Evolutionary conservation across 192 early-diverging fungal genomes (phyloP).

Genomic region (Coemansia sp.): DNA sequence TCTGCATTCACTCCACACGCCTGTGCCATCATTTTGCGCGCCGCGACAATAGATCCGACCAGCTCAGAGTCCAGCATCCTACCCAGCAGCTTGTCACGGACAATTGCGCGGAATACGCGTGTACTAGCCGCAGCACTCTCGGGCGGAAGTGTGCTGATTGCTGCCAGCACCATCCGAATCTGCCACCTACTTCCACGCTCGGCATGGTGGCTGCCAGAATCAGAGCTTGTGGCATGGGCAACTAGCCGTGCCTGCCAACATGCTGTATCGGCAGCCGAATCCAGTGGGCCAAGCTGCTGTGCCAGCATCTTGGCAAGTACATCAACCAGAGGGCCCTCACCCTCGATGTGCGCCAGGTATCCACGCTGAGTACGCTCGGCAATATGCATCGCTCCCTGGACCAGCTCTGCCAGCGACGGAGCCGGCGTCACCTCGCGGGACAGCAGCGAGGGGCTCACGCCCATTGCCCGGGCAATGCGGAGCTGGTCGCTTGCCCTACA

Average conservation of each 20-base stretch:
- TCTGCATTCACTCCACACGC: not conserved
- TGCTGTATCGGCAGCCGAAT: constrained; percentile 5
- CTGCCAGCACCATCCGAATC: constrained; percentile 23
- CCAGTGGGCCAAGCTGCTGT: constrained; percentile 11
- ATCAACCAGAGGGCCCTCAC: not conserved
- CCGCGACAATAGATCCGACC: not conserved
- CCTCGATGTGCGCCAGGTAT: not conserved
- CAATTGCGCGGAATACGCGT: constrained; percentile 1
- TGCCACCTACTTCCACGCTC: not conserved
- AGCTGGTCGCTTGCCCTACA: constrained; percentile 4
- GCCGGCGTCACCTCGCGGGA: not conserved
- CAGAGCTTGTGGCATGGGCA: not conserved
- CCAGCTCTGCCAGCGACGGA: constrained; percentile 8
- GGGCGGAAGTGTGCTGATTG: constrained; percentile 14
- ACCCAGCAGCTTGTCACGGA: not conserved
- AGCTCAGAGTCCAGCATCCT: not conserved
- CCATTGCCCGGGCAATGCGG: constrained; percentile 7
- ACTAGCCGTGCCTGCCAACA: constrained; percentile 30
- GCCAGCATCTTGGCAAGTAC: not conserved
- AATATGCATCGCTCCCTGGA: constrained; percentile 24
- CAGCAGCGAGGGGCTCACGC: constrained; percentile 6
- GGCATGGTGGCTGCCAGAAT: too few species aligned
- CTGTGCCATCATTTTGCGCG: constrained; percentile 9
- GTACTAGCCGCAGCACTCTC: not conserved
- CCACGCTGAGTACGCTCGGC: constrained; percentile 42